Base-by-base conservation (phyloP, 208 protist species). In the Acanthamoeba sp. region DNA sequence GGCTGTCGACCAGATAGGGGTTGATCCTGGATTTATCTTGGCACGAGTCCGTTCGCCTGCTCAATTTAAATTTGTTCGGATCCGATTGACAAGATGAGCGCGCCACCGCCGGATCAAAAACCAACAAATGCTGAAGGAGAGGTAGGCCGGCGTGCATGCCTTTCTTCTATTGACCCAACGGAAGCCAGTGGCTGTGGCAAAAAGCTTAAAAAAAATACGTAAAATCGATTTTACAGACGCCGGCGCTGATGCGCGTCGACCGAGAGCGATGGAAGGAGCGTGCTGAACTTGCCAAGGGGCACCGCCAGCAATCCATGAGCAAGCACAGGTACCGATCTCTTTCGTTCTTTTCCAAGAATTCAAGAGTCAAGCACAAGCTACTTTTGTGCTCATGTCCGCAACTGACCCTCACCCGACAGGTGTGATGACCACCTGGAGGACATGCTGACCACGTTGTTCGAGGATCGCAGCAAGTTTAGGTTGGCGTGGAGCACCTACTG, bases 401-500 rank as follows among this genome's bases (percentile, higher is more conserved):
- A 14, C 45, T 50, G 45, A 50, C 45, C 45, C 12, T 14, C 45
- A 7, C 45, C 45, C 45, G 9, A 0, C 66, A 76, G 66, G n/a
- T 76, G 66, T 20, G 66, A 76, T 38, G 66, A 76, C 29, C 66
- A 76, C 20, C 29, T 76, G 66, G 42, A 87, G 29, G 78, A 57
- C 78, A 18, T 57, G 27, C 38, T 87, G 9, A 57, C 78, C 16
- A 59, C 38, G 78, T 29, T 48, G 40, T 55, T 57, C 22, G 78
- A 57, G 20, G 78, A 48, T n/a, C 48, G 78, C 34, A 57, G 78
- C 78, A 27, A 59, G 42, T 48, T 87, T 40, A 12, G 40, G 20
- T 20, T 24, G n/a, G 38, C 78, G 78, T 87, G 78, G 78, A 87
- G 78, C n/a, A 34, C 38, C 27, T 48, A 29, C 38, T 59, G 34